Evolutionary conservation across 2,329 filamentous ascomycete species (phyloP).

Genomic region (Cercospora sesami): DNA sequence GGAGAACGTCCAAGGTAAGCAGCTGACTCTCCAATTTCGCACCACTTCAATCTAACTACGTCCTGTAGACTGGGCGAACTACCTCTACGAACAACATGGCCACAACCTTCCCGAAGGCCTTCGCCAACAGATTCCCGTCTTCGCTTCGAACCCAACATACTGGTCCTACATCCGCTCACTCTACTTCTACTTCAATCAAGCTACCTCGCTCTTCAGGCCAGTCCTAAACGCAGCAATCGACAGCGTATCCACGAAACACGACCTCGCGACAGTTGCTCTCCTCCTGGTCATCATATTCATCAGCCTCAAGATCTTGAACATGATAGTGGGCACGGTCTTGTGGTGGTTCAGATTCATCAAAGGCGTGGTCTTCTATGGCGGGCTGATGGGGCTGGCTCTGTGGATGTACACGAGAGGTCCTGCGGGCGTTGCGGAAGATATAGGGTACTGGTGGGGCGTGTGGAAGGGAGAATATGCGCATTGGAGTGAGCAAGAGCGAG

Average conservation of each 20-base stretch:
- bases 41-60: background rate
- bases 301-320: conserved; percentile 63
- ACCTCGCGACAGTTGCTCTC: conserved; percentile 55
- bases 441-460: conserved; percentile 41
- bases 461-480: conserved; percentile 44
- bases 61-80: conserved; percentile 36
- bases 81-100: conserved; percentile 30
- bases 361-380: conserved; percentile 64
- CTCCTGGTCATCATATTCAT: conserved; percentile 64
- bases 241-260: conserved; percentile 40
- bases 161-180: conserved; percentile 17
- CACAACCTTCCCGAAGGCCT: conserved; percentile 13
- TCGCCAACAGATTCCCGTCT: conserved; percentile 2
- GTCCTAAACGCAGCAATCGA: conserved; percentile 32
- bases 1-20: conserved; percentile 36
- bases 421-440: conserved; percentile 64
- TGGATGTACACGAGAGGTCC: conserved; percentile 63
- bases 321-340: conserved; percentile 69
- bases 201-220: conserved; percentile 33
- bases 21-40: background rate
- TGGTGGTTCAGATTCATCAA: conserved; percentile 73
- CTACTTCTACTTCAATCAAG: conserved; percentile 28
- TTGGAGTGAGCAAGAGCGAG: conserved; percentile 39
- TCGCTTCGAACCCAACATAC: conserved; percentile 13
- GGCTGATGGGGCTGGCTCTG: conserved; percentile 55